phyloP scores from a whole-genome alignment of 176 grass and related monocot species.

The Rhynchospora tenuis region DNA sequence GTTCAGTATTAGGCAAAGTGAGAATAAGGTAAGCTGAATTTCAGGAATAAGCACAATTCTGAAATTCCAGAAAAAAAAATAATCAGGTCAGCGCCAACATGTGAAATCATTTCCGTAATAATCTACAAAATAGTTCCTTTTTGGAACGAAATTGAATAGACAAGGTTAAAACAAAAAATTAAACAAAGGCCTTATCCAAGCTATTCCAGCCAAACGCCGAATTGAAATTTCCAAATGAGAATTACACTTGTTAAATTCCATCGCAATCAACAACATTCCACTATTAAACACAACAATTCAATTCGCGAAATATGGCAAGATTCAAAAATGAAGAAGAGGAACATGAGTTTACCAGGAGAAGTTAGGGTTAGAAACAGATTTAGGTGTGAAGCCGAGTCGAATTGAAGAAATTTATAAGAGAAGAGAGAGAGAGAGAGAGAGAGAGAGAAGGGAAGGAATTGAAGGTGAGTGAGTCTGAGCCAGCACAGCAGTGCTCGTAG shows the following conservation, averaged over 20 bases:
- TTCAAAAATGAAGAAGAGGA: background rate
- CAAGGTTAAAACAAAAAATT: background rate
- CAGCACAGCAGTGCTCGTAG: background rate
- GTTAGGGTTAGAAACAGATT: background rate
- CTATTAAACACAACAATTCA: background rate
- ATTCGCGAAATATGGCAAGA: background rate
- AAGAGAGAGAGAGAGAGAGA: too few species aligned
- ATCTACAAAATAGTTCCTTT: background rate
- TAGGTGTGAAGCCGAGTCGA: too few species aligned
- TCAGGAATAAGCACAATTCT: background rate
- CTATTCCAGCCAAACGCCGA: background rate
- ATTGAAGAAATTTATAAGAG: background rate
- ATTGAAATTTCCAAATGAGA: background rate
- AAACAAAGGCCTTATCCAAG: background rate
- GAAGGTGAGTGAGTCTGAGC: background rate
- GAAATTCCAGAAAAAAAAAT: background rate
- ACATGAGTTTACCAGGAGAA: conserved; percentile 4
- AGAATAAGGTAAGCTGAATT: background rate
- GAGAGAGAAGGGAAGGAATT: too few species aligned
- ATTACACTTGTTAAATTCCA: background rate
- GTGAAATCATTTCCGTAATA: background rate
- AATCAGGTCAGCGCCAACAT: background rate
- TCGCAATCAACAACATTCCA: background rate
- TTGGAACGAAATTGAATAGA: background rate
- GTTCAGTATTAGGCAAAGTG: background rate